Percentiles rank a stretch among this genome's conserved stretches.
phyloP scores from a whole-genome alignment of 768 basidiomycete species.

The Grammothele lineata region DNA sequence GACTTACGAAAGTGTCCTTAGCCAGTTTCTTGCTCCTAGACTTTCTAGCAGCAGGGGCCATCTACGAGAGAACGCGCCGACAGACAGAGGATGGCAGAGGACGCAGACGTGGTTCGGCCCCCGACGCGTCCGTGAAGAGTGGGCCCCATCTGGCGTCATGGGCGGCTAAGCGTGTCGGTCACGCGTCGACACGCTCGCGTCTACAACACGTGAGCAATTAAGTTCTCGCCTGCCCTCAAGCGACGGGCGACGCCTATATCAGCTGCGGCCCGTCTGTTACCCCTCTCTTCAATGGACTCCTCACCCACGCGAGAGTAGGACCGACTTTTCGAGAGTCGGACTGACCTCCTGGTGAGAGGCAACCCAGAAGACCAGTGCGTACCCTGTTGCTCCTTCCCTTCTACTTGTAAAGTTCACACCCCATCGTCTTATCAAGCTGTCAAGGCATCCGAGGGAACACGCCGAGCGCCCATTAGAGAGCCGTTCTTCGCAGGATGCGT shows the following conservation, averaged over 20 bases:
- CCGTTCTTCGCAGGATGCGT: too few species aligned
- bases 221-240: constrained; percentile 6
- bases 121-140: too few species aligned
- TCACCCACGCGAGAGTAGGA: not conserved
- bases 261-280: not conserved
- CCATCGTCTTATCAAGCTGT: too few species aligned
- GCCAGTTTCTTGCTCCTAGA: not conserved
- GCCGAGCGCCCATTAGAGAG: too few species aligned
- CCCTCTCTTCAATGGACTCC: constrained; percentile 13
- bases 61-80: not conserved
- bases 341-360: constrained; percentile 1
- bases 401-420: too few species aligned
- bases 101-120: not conserved
- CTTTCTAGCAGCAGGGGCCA: not conserved
- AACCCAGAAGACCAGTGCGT: constrained; percentile 7
- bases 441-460: too few species aligned
- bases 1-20: not conserved
- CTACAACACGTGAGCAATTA: not conserved
- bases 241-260: not conserved
- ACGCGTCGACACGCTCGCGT: constrained; percentile 10
- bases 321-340: too few species aligned
- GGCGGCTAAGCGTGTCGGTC: too few species aligned
- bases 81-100: not conserved
- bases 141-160: too few species aligned
- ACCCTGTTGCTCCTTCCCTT: too few species aligned